Conservation (phyloP, 2,329 filamentous ascomycete species). For the Colletotrichum phormii region DNA sequence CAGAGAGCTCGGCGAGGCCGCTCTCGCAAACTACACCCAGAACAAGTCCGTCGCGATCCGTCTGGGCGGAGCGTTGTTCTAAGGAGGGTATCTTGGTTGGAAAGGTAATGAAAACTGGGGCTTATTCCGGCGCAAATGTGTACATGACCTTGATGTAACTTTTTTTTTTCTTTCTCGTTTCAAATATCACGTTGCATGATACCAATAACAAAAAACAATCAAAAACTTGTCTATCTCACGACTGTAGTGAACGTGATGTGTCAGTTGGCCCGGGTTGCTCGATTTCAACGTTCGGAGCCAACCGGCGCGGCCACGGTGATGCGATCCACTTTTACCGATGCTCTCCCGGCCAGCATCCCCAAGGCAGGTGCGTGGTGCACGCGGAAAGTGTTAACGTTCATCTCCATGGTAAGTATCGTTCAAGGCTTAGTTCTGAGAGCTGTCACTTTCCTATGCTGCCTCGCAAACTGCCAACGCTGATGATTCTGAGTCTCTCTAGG, state of each 20-base stretch:
- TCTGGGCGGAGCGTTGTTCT: constrained; percentile 57
- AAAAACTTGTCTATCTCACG: background rate
- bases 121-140: constrained; percentile 33
- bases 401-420: no score
- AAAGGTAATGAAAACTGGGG: constrained; percentile 28
- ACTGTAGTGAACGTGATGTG: background rate
- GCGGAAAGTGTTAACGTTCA: no score
- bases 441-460: no score
- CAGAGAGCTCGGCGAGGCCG: constrained; percentile 78
- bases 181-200: constrained; percentile 34
- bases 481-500: no score
- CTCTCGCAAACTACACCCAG: constrained; percentile 75
- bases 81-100: constrained; percentile 34
- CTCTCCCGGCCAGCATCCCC: no score
- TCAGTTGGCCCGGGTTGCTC: background rate
- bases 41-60: constrained; percentile 74
- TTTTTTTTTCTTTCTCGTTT: background rate
- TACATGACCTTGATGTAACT: constrained; percentile 36
- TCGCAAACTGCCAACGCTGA: no score
- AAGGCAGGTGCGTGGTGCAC: no score
- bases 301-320: background rate
- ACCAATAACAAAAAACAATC: constrained; percentile 16
- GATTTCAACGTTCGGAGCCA: no score
- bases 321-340: background rate
- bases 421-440: no score